These are phyloP conservation scores for Lactifluus volemus DNA, from an alignment of 768 basidiomycete genomes.

Conservation along the genomic window DNA sequence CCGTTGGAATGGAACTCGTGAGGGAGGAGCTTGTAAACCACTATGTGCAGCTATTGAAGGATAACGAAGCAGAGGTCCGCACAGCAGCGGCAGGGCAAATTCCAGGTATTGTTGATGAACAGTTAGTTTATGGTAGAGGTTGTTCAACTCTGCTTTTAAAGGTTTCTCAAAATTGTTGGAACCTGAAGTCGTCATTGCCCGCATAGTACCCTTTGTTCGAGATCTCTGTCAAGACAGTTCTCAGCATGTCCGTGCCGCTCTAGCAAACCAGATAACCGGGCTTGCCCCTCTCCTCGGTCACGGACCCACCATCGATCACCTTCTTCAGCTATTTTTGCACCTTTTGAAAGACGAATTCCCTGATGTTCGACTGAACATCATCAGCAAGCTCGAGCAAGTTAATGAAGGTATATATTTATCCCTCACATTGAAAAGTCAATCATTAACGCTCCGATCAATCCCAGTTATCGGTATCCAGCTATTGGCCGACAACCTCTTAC, in stretches of 20 bases:
- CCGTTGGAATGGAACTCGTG: constrained; percentile 83
- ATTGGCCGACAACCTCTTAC: constrained; percentile 88
- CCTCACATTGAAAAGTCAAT: neutral
- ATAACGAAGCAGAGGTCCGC: constrained; percentile 97
- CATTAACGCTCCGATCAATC: constrained; percentile 6
- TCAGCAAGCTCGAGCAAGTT: constrained; percentile 95
- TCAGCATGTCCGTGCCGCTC: constrained; percentile 94
- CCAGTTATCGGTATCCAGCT: constrained; percentile 96
- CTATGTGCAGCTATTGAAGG: constrained; percentile 90
- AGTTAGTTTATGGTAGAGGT: constrained; percentile 8
- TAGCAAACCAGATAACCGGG: constrained; percentile 93
- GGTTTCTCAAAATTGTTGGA: constrained; percentile 93
- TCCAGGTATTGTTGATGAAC: constrained; percentile 52
- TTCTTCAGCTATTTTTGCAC: constrained; percentile 94
- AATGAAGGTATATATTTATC: constrained; percentile 63
- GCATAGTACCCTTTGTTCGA: constrained; percentile 90
- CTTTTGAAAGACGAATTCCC: constrained; percentile 98
- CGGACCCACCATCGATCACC: constrained; percentile 89
- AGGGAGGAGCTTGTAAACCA: constrained; percentile 90
- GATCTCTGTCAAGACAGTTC: constrained; percentile 90
- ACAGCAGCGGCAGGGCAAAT: constrained; percentile 95
- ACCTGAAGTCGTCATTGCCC: constrained; percentile 85
- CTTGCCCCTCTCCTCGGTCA: constrained; percentile 91
- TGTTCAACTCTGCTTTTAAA: constrained; percentile 26
- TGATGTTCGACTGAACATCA: constrained; percentile 94